Percentiles rank a stretch among this genome's conserved stretches.
These are phyloP conservation scores for Starmera amethionina DNA, from an alignment of 805 yeast species.

Conservation along the genomic window DNA sequence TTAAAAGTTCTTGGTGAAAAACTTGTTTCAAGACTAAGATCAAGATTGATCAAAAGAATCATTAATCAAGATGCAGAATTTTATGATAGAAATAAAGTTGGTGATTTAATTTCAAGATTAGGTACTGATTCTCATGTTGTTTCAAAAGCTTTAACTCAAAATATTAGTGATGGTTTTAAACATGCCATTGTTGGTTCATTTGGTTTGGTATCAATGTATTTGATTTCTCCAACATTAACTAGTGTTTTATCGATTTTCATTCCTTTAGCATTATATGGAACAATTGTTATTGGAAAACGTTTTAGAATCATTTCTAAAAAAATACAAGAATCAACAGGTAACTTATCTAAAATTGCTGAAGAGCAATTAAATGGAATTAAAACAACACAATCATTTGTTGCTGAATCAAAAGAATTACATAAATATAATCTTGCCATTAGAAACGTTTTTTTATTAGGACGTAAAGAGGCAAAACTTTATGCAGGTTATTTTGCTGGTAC, in stretches of 20 bases:
- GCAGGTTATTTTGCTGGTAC: slow-evolving; percentile 74
- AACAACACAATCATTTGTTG: slow-evolving; percentile 89
- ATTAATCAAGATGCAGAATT: slow-evolving; percentile 86
- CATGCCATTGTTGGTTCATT: slow-evolving; percentile 74
- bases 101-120: slow-evolving; percentile 84
- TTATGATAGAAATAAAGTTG: slow-evolving; percentile 89
- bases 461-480: slow-evolving; percentile 68
- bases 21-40: slow-evolving; percentile 73
- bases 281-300: slow-evolving; percentile 72
- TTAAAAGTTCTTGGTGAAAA: slow-evolving; percentile 77
- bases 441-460: slow-evolving; percentile 55
- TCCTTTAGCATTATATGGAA: slow-evolving; percentile 73
- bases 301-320: slow-evolving; percentile 67
- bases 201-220: slow-evolving; percentile 85
- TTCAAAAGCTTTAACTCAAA: slow-evolving; percentile 80
- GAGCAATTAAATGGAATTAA: slow-evolving; percentile 82
- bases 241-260: slow-evolving; percentile 68
- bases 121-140: slow-evolving; percentile 88
- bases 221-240: slow-evolving; percentile 74
- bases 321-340: slow-evolving; percentile 82
- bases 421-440: slow-evolving; percentile 69
- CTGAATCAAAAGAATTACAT: slow-evolving; percentile 70
- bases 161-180: slow-evolving; percentile 84
- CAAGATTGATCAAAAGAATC: slow-evolving; percentile 66
- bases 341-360: slow-evolving; percentile 81